A percentile compares a stretch with the other conserved stretches of the same genome.
phyloP scores from a whole-genome alignment of 73 alveolate genomes.

The Paramecium pentaurelia region DNA sequence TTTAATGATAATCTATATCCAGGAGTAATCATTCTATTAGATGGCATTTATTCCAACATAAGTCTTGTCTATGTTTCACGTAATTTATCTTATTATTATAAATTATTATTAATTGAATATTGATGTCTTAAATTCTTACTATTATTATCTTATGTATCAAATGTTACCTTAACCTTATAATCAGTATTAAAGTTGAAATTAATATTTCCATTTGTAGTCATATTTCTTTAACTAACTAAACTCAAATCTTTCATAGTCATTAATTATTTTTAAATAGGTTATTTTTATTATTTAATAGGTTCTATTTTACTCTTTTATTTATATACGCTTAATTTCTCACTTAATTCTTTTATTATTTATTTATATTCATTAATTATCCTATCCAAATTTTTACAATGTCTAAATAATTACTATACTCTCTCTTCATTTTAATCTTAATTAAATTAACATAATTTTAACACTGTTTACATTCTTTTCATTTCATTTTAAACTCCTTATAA shows the following conservation, averaged over 20 bases:
- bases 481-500: neutral
- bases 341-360: neutral
- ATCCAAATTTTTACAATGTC: neutral
- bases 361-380: neutral
- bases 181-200: neutral
- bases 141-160: neutral
- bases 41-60: neutral
- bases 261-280: neutral
- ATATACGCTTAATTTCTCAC: neutral
- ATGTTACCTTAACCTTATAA: neutral
- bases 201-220: neutral
- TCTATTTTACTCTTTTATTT: neutral
- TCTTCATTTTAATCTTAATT: constrained; percentile 35
- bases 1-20: neutral
- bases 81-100: neutral
- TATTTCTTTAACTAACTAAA: neutral
- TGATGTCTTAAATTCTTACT: neutral
- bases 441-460: neutral
- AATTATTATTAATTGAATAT: neutral
- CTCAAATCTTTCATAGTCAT: neutral
- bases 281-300: neutral
- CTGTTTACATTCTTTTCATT: neutral
- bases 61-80: neutral
- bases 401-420: neutral
- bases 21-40: neutral